Percentiles rank a stretch among this genome's conserved stretches.
Conservation (phyloP, 106 monocot species). For the Apostasia shenzhenica region DNA sequence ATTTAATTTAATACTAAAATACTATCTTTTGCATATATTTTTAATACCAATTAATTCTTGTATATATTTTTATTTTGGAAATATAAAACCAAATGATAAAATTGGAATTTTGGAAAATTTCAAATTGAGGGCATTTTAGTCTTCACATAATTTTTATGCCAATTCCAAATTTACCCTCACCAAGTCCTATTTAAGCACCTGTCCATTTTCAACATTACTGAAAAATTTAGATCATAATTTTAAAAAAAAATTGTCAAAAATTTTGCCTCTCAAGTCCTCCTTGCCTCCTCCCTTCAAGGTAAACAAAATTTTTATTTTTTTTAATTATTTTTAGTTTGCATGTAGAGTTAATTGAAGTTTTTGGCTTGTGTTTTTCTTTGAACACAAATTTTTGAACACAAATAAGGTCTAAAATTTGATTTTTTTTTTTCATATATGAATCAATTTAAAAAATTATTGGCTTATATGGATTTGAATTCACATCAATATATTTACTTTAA, state of each 20-base stretch:
- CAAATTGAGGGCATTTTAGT: not conserved
- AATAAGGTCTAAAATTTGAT: too few relatives aligned
- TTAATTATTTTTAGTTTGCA: not conserved
- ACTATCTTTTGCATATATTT: too few relatives aligned
- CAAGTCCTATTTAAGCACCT: not conserved
- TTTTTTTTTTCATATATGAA: too few relatives aligned
- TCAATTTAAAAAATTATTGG: too few relatives aligned
- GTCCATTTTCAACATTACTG: not conserved
- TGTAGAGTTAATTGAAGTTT: too few relatives aligned
- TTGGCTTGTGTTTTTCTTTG: too few relatives aligned
- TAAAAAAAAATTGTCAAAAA: not conserved
- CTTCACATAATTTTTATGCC: not conserved
- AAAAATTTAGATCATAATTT: not conserved
- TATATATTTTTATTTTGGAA: too few relatives aligned
- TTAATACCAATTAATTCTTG: too few relatives aligned
- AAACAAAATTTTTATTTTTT: not conserved
- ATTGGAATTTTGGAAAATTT: not conserved
- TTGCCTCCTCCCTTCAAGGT: not conserved
- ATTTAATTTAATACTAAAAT: too few relatives aligned
- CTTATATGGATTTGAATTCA: too few relatives aligned
- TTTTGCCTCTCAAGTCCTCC: not conserved
- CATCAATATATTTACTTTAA: too few relatives aligned
- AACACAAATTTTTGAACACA: too few relatives aligned
- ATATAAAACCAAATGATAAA: not conserved
- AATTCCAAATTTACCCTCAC: not conserved